These are phyloP conservation scores for Aspergillus quadricinctus DNA, from an alignment of 2,329 filamentous ascomycete species.

Conservation along the genomic window DNA sequence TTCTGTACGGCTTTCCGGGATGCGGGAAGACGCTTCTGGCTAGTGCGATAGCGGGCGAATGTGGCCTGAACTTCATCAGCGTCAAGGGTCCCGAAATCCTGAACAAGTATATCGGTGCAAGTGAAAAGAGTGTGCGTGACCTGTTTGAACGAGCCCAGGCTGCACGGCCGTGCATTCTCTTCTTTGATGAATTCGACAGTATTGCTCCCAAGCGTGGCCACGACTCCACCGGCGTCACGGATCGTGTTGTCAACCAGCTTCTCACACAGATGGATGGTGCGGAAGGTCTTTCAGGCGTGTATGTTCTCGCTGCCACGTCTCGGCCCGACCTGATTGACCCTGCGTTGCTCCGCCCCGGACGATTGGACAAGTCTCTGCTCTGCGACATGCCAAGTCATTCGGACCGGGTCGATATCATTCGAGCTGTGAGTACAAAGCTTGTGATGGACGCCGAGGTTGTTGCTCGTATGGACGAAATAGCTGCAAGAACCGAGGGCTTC, in stretches of 20 bases:
- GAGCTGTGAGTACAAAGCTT: slow-evolving; percentile 76
- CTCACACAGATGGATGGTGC: slow-evolving; percentile 99
- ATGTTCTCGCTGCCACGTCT: slow-evolving; percentile 90
- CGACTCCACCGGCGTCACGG: slow-evolving; percentile 96
- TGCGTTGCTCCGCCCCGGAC: slow-evolving; percentile 82
- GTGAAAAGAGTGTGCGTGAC: slow-evolving; percentile 92
- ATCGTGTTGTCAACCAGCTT: slow-evolving; percentile 96
- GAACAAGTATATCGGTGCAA: slow-evolving; percentile 98
- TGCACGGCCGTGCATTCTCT: slow-evolving; percentile 87
- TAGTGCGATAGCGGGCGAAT: slow-evolving; percentile 95
- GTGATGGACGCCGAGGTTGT: slow-evolving; percentile 65
- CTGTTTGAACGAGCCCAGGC: slow-evolving; percentile 87
- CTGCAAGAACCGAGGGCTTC: slow-evolving; percentile 77
- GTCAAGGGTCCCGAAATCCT: slow-evolving; percentile 98
- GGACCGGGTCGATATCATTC: slow-evolving; percentile 84
- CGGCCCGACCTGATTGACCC: slow-evolving; percentile 94
- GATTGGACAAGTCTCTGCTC: slow-evolving; percentile 86
- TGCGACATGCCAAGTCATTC: slow-evolving; percentile 80
- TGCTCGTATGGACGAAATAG: slow-evolving; percentile 66
- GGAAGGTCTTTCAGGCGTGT: slow-evolving; percentile 89
- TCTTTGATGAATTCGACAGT: slow-evolving; percentile 98
- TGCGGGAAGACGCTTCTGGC: slow-evolving; percentile 96
- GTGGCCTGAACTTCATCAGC: slow-evolving; percentile 95
- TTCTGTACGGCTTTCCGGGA: slow-evolving; percentile 91
- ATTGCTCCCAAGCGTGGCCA: slow-evolving; percentile 97